Percentiles rank a stretch among this genome's conserved stretches.
Evolutionary conservation across 345 rosid genomes (phyloP).

Genomic region (Mercurialis annua): DNA sequence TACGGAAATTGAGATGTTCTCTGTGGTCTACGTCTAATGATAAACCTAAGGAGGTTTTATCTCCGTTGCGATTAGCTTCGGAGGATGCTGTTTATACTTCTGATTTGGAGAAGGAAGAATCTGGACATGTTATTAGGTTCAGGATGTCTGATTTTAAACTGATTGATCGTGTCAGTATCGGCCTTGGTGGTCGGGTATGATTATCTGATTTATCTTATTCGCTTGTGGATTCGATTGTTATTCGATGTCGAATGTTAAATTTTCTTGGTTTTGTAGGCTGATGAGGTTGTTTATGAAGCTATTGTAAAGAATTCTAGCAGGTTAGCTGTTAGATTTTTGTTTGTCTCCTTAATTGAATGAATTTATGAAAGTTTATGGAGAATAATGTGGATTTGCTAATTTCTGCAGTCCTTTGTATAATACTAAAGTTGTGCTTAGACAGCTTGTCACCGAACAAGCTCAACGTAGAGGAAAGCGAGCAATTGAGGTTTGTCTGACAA

Average conservation of each 20-base stretch:
- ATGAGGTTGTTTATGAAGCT: conserved; percentile 87
- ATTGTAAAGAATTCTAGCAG: conserved; percentile 61
- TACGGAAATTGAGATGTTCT: conserved; percentile 35
- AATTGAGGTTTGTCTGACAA: conserved; percentile 54
- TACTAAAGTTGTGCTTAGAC: conserved; percentile 77
- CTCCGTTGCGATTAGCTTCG: conserved; percentile 40
- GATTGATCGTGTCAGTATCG: conserved; percentile 73
- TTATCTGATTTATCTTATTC: not conserved
- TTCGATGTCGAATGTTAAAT: conserved; percentile 4
- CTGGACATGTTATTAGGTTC: conserved; percentile 65
- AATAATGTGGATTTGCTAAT: conserved; percentile 17
- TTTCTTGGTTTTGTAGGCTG: conserved; percentile 46
- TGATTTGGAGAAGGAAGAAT: conserved; percentile 46
- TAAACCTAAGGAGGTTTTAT: too few species aligned
- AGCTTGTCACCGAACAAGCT: conserved; percentile 63
- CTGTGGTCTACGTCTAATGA: too few species aligned
- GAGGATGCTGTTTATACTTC: conserved; percentile 26
- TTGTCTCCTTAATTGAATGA: not conserved
- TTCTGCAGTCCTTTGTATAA: conserved; percentile 71
- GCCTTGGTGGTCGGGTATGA: conserved; percentile 87
- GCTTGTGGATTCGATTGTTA: not conserved
- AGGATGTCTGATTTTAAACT: conserved; percentile 71
- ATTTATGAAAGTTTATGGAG: conserved; percentile 1
- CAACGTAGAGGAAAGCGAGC: conserved; percentile 89
- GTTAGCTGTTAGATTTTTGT: conserved; percentile 36